Evolutionary conservation across 805 yeast genomes (phyloP).

Genomic region (Priceomyces fermenticarens): DNA sequence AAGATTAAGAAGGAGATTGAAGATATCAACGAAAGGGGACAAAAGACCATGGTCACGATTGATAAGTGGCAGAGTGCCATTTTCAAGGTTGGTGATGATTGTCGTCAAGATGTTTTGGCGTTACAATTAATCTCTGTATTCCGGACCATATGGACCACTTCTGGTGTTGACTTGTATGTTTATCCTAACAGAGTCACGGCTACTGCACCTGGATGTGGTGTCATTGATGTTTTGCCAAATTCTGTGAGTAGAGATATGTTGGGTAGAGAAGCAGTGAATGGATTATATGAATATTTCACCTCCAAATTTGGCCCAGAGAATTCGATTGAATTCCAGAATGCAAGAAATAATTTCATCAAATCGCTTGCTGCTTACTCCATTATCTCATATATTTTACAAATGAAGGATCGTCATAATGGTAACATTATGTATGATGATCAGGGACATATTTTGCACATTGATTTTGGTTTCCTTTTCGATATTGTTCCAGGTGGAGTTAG

Average conservation of each 20-base stretch:
- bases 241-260: slow-evolving; percentile 96
- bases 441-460: slow-evolving; percentile 94
- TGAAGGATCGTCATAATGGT: slow-evolving; percentile 98
- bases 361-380: slow-evolving; percentile 94
- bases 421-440: slow-evolving; percentile 93
- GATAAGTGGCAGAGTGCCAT: slow-evolving; percentile 93
- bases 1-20: slow-evolving; percentile 63
- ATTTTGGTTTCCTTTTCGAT: slow-evolving; percentile 97
- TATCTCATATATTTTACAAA: slow-evolving; percentile 84
- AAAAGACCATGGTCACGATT: slow-evolving; percentile 31
- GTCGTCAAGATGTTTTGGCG: slow-evolving; percentile 95
- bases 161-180: slow-evolving; percentile 86
- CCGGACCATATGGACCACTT: slow-evolving; percentile 82
- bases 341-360: slow-evolving; percentile 88
- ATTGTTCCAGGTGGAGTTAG: slow-evolving; percentile 98
- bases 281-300: slow-evolving; percentile 85
- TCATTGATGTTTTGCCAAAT: slow-evolving; percentile 94
- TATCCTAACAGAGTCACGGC: slow-evolving; percentile 96
- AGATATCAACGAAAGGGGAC: slow-evolving; percentile 40
- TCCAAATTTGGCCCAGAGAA: slow-evolving; percentile 95
- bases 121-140: slow-evolving; percentile 88
- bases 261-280: slow-evolving; percentile 98
- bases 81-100: slow-evolving; percentile 98
- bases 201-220: slow-evolving; percentile 99
- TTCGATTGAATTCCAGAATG: slow-evolving; percentile 83